Percentiles rank a stretch among this genome's conserved stretches.
Evolutionary conservation across 2,329 filamentous ascomycete genomes (phyloP).

Genomic region (Triangularia verruculosa): DNA sequence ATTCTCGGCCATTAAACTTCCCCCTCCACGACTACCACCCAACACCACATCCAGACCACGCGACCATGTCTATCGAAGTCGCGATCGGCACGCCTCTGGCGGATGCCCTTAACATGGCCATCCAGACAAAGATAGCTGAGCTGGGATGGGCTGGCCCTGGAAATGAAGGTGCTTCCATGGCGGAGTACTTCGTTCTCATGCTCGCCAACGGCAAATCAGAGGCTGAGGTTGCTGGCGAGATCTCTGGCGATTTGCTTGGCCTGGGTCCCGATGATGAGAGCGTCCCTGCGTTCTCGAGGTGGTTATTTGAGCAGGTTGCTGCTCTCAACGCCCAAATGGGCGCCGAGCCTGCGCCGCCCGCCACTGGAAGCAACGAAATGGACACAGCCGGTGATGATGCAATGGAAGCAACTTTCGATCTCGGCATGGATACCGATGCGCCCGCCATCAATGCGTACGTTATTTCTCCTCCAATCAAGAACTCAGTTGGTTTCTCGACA

Average conservation of each 20-base stretch:
- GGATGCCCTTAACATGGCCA: slow-evolving; percentile 74
- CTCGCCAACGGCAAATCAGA: slow-evolving; percentile 92
- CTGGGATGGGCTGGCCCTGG: slow-evolving; percentile 86
- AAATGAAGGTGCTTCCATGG: slow-evolving; percentile 73
- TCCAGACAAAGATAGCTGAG: slow-evolving; percentile 89
- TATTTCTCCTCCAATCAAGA: not conserved
- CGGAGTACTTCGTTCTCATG: slow-evolving; percentile 97
- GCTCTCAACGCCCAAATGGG: slow-evolving; percentile 62
- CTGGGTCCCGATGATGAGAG: slow-evolving; percentile 79
- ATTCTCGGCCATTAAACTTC: not conserved
- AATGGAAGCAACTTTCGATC: slow-evolving; percentile 51
- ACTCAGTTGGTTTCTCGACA: not conserved
- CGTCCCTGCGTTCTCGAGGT: slow-evolving; percentile 79
- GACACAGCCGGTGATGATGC: slow-evolving; percentile 36
- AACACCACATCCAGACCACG: not conserved
- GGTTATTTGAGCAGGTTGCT: slow-evolving; percentile 89
- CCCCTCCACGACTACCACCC: not conserved
- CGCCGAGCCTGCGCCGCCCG: slow-evolving; percentile 40
- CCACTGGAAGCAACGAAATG: slow-evolving; percentile 23
- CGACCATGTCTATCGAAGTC: slow-evolving; percentile 72
- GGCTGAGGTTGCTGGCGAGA: slow-evolving; percentile 81
- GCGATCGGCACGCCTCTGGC: slow-evolving; percentile 77
- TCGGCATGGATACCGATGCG: slow-evolving; percentile 59
- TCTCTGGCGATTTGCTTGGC: slow-evolving; percentile 81
- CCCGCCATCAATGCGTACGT: slow-evolving; percentile 57